Percentiles rank a stretch among this genome's conserved stretches.
phyloP scores from a whole-genome alignment of 306 rosid species.

The Phaseolus lunatus region DNA sequence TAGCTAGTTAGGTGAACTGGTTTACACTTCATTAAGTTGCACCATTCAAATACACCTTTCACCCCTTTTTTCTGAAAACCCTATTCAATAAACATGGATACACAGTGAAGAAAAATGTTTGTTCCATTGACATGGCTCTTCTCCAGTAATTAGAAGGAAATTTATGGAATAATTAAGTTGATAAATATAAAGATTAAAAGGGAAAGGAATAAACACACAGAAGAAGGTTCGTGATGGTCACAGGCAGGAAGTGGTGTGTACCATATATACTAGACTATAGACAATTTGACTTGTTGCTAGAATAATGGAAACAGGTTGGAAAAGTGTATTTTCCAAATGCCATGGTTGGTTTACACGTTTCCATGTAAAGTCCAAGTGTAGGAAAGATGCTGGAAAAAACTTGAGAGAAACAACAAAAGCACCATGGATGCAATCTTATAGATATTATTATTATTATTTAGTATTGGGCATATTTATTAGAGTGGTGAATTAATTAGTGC shows the following conservation, averaged over 20 bases:
- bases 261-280: constrained; percentile 19
- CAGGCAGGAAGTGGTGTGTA: constrained; percentile 40
- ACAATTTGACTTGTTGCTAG: constrained; percentile 57
- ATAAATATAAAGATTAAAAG: too few species aligned
- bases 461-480: constrained; percentile 30
- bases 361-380: constrained; percentile 50
- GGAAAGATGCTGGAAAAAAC: constrained; percentile 51
- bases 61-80: too few species aligned
- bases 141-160: too few species aligned
- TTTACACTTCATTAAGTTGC: too few species aligned
- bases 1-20: too few species aligned
- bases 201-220: not conserved
- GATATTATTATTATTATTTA: constrained; percentile 43
- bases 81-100: too few species aligned
- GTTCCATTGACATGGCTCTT: too few species aligned
- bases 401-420: constrained; percentile 42
- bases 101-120: too few species aligned
- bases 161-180: too few species aligned
- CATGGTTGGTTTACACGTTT: constrained; percentile 47
- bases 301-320: constrained; percentile 51
- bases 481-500: constrained; percentile 34
- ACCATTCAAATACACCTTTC: too few species aligned
- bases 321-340: constrained; percentile 47
- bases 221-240: constrained; percentile 45
- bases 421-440: constrained; percentile 13